phyloP scores from a whole-genome alignment of 108 stramenopile species.

The Nitzschia sp. region DNA sequence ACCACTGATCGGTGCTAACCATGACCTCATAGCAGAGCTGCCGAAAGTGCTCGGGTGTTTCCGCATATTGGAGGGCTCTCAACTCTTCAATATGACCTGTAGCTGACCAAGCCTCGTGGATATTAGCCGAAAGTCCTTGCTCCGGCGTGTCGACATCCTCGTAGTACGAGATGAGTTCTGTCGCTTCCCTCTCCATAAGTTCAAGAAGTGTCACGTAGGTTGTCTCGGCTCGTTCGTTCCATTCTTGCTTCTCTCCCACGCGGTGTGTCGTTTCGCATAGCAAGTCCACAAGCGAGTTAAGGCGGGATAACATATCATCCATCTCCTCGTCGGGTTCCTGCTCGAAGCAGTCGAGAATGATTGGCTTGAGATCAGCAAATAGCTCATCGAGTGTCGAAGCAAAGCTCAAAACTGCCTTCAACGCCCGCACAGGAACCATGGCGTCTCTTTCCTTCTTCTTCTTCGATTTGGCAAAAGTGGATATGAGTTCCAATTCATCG shows the following conservation, averaged over 20 bases:
- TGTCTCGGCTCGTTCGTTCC: constrained; percentile 53
- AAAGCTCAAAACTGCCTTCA: constrained; percentile 49
- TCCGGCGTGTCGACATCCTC: constrained; percentile 51
- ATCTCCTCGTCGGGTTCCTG: constrained; percentile 54
- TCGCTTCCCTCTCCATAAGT: constrained; percentile 46
- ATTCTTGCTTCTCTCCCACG: constrained; percentile 54
- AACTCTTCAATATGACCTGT: constrained; percentile 57
- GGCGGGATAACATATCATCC: constrained; percentile 47
- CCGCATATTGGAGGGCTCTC: constrained; percentile 31
- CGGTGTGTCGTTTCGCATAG: constrained; percentile 47
- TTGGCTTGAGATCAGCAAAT: constrained; percentile 48
- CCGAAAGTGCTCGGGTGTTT: constrained; percentile 46
- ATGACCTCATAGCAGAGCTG: constrained; percentile 65
- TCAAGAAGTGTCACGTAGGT: constrained; percentile 54
- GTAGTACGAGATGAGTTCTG: constrained; percentile 43
- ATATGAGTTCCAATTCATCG: constrained; percentile 54
- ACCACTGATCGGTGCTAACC: constrained; percentile 64
- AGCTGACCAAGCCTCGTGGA: constrained; percentile 50
- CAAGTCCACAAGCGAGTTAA: constrained; percentile 45
- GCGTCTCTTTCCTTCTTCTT: constrained; percentile 38
- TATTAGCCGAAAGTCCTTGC: constrained; percentile 36
- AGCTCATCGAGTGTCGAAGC: constrained; percentile 41
- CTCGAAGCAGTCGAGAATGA: constrained; percentile 44
- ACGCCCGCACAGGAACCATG: constrained; percentile 27
- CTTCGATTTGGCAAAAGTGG: constrained; percentile 37